Evolutionary conservation across 164 flowering plant genomes (phyloP), one percentile per base, ranked within the genome.

Genomic region (Litsea cubeba): DNA sequence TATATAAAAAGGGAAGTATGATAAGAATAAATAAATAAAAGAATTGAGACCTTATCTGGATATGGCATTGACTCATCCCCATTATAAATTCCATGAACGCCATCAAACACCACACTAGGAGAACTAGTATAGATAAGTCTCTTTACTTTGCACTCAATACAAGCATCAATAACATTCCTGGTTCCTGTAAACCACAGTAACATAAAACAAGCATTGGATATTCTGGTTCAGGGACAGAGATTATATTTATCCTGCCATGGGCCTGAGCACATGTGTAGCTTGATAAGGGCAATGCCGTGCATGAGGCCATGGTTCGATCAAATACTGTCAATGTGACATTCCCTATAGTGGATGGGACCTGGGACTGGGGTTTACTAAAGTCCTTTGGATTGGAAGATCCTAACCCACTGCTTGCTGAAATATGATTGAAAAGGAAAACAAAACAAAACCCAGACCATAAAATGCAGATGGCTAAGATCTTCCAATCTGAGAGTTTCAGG

Each of bases 101-200:
- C 99, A 83, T 95, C 99, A 87, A 91, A 93, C 32, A 95, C 97
- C 71, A 95, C 99, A 78, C 99, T 95, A 5, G 99, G 88, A 75
- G 99, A 95, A 76, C 99, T 95, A 7, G 99, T 95, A 78, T 87
- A 90, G 30, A 95, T 86, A 71, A 95, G 93, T 77, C 95, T 83
- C 84, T 88, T 93, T 10, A 93, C 95, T 76, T 90, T 87, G 71
- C 79, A 79, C 84, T 92, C 93, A 68, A 85, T 60, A 80, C 99
- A 93, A 26, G 98, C 96, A 79, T 89, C 95, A 79, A 95, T 92
- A 8, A 95, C 86, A 79, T 92, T 92, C 82, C 84, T 85, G 0
- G 98, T 91, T 73, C 97, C 97, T 94, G 79, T 30, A 77, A 63
- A 63, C 70, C 70, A 62, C n/a, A 70, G 25, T 50, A 50, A 30